Conservation (phyloP, 495 filamentous ascomycete genomes). For the Mytilinidion resinicola region DNA sequence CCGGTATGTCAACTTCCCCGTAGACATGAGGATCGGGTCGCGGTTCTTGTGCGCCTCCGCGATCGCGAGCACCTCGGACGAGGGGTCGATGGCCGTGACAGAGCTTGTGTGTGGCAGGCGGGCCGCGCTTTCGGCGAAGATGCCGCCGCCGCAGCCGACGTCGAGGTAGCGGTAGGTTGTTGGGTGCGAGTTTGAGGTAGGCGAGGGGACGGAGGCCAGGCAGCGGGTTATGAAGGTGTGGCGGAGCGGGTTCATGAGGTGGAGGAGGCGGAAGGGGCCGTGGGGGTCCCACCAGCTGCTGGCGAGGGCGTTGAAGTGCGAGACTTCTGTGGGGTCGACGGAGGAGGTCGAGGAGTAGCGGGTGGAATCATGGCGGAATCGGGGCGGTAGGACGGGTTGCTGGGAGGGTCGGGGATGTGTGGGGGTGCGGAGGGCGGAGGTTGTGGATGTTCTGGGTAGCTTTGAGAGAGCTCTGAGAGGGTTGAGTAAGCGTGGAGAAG, state of each 20-base stretch:
- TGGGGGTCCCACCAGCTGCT: conserved; percentile 96
- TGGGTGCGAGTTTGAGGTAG: conserved; percentile 9
- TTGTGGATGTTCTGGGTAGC: background rate
- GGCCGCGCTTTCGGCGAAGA: conserved; percentile 89
- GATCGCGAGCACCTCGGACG: conserved; percentile 66
- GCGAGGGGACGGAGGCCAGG: conserved; percentile 44
- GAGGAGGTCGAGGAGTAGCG: conserved; percentile 15
- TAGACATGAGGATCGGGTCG: conserved; percentile 54
- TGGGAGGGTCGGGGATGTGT: background rate
- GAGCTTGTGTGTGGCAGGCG: conserved; percentile 57
- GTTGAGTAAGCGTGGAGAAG: too few relatives aligned
- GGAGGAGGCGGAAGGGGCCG: conserved; percentile 83
- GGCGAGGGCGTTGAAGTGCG: conserved; percentile 90
- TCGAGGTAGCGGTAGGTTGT: conserved; percentile 61
- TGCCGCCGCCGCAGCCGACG: conserved; percentile 92
- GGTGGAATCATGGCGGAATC: background rate
- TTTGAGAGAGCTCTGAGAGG: background rate
- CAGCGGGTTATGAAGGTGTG: conserved; percentile 83
- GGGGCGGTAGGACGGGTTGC: background rate
- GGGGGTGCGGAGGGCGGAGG: background rate
- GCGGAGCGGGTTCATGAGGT: conserved; percentile 96
- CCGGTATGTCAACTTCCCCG: conserved; percentile 59
- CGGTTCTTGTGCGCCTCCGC: conserved; percentile 65
- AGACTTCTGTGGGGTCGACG: conserved; percentile 76
- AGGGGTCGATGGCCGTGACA: conserved; percentile 83